Evolutionary conservation across 2,329 filamentous ascomycete species (phyloP), one percentile per base, ranked within the genome.

Genomic region (Penicillium sclerotiorum): DNA sequence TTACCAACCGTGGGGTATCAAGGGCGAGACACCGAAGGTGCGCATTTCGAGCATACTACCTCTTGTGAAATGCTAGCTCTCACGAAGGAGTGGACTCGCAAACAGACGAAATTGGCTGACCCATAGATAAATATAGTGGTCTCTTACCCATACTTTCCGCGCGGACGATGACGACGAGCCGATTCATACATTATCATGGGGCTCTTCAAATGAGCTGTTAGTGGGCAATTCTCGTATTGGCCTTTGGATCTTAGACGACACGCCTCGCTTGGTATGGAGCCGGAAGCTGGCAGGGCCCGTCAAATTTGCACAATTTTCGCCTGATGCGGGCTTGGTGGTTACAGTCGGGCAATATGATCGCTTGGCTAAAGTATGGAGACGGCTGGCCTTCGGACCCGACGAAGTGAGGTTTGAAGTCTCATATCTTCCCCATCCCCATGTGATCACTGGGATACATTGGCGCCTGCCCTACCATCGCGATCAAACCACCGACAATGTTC

Each of bases 361-460:
- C 44, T 75, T 97, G 17, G 85, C 95, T 58, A 97, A 99, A 73
- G 82, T 97, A 61, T 99, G 95, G 94, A 84, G 91, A 56, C 83
- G 93, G 45, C 76, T 95, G 20, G 88, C 88, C 8, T 96, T 93
- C 66, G 90, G 90, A 12, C 81, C 84, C 1, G 87, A 90, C 50
- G 88, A 95, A 59, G 87, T 90, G 32, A 82, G 88, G 49, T 97
- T 97, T 71, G 93, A 97, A 62, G 86, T 95, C 62, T 86, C 86
- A 22, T 97, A 97, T 70, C 83, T 99, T 1, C 79, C 85, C n/a
- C 94, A 99, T 67, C 89, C 90, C 1, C 79, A 82, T 21, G 74
- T 86, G 1, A 85, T 99, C n/a, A 93, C 89, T 3, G 85, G 83
- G 52, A 74, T 96, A 52, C 86, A 93, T 67, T 99, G 95, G 95